These are phyloP conservation scores for Mortierella sp. DNA, from an alignment of 371 early-diverging fungal species.

Conservation along the genomic window DNA sequence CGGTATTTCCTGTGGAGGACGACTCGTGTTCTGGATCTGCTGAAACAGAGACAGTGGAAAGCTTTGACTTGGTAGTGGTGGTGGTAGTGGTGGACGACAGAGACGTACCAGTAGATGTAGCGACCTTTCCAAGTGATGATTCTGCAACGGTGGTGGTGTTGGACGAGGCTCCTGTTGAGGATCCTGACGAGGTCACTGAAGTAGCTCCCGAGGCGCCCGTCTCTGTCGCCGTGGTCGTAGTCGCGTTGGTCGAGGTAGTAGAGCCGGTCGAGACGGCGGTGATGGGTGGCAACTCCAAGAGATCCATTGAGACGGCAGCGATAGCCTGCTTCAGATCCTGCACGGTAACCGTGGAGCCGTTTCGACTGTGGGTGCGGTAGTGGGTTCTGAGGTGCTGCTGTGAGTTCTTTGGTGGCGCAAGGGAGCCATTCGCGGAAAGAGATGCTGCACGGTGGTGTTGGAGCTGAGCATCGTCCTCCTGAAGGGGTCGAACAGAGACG, in stretches of 20 bases:
- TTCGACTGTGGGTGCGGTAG: conserved; percentile 53
- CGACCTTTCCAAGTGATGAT: not conserved
- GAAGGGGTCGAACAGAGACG: conserved; percentile 2
- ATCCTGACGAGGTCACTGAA: not conserved
- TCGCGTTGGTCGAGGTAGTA: not conserved
- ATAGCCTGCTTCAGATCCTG: conserved; percentile 56
- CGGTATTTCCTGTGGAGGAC: not conserved
- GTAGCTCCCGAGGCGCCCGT: not conserved
- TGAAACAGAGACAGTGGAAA: conserved; percentile 10
- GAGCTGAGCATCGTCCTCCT: not conserved
- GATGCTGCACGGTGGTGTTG: not conserved
- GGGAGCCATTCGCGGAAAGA: conserved; percentile 20
- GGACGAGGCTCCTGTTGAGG: not conserved
- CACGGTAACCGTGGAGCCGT: conserved; percentile 57
- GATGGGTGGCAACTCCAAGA: conserved; percentile 28
- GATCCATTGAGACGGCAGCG: conserved; percentile 43
- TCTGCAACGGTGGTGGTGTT: not conserved
- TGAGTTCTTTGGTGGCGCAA: conserved; percentile 32
- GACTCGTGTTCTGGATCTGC: conserved; percentile 7
- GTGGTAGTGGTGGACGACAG: conserved; percentile 1
- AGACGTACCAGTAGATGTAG: conserved; percentile 4
- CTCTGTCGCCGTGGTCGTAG: not conserved
- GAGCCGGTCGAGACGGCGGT: conserved; percentile 9
- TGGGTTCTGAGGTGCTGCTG: conserved; percentile 57
- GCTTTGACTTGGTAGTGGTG: conserved; percentile 17